These are phyloP conservation scores for Candida easanensis DNA, from an alignment of 805 yeast genomes.

Conservation along the genomic window DNA sequence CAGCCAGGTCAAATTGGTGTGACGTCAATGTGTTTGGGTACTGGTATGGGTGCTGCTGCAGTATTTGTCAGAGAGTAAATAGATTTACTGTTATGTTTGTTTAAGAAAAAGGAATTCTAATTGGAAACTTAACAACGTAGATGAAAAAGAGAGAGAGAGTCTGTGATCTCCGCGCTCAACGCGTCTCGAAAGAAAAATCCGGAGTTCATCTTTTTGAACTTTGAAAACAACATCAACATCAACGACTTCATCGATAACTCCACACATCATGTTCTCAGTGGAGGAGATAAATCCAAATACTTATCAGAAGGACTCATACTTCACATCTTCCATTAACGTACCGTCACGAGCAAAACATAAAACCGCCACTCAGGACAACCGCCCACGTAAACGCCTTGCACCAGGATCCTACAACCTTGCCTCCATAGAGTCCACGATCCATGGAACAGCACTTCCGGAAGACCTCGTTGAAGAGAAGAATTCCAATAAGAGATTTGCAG, in stretches of 20 bases:
- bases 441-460: conserved; percentile 27
- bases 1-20: conserved; percentile 81
- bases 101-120: too few species aligned
- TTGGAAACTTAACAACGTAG: too few species aligned
- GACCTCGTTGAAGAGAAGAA: conserved; percentile 33
- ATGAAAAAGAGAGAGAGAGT: too few species aligned
- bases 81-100: not conserved
- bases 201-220: too few species aligned
- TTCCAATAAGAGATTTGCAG: conserved; percentile 37
- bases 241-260: not conserved
- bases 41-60: conserved; percentile 98
- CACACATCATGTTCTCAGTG: conserved; percentile 10
- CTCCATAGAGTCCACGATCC: conserved; percentile 24
- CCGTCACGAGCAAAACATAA: conserved; percentile 20
- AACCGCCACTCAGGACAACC: conserved; percentile 9
- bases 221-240: not conserved
- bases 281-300: conserved; percentile 22
- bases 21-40: conserved; percentile 95
- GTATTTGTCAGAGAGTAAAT: conserved; percentile 71
- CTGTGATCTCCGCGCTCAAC: too few species aligned
- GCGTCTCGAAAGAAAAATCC: too few species aligned
- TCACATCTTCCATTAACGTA: conserved; percentile 25
- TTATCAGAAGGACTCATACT: conserved; percentile 23
- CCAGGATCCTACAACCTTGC: conserved; percentile 29
- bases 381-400: conserved; percentile 25